Evolutionary conservation across 108 stramenopile species (phyloP).

Genomic region (Asterionellopsis glacialis): DNA sequence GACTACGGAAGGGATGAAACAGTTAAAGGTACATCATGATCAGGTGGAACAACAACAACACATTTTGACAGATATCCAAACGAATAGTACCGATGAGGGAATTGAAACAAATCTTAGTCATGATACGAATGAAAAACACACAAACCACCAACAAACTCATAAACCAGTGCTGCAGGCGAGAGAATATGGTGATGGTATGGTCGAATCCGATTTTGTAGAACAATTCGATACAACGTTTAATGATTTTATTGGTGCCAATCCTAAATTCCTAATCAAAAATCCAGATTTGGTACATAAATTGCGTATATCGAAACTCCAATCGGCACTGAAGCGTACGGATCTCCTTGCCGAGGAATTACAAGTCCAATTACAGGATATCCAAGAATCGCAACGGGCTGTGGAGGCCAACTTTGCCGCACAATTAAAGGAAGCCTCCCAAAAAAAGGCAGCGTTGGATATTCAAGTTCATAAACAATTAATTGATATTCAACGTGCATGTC

Average conservation of each 20-base stretch:
- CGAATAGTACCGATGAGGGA: too few relatives aligned
- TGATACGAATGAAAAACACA: too few relatives aligned
- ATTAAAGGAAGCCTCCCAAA: conserved; percentile 24
- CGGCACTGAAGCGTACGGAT: conserved; percentile 19
- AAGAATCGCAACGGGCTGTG: neutral
- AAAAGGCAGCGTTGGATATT: conserved; percentile 42
- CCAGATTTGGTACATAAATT: conserved; percentile 33
- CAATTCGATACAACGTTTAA: conserved; percentile 35
- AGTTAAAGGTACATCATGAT: too few relatives aligned
- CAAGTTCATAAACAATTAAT: conserved; percentile 24
- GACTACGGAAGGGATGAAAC: too few relatives aligned
- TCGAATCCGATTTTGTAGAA: conserved; percentile 19
- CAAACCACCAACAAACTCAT: too few relatives aligned
- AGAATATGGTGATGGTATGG: too few relatives aligned
- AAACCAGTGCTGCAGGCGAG: too few relatives aligned
- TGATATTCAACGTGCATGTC: conserved; percentile 8
- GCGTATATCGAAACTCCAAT: conserved; percentile 37
- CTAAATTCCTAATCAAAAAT: conserved; percentile 18
- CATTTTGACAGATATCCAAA: too few relatives aligned
- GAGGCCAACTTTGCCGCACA: neutral
- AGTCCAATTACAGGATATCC: conserved; percentile 7
- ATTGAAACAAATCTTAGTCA: too few relatives aligned
- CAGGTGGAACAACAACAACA: too few relatives aligned
- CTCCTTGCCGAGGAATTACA: conserved; percentile 16
- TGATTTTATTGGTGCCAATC: conserved; percentile 29